Percentiles rank a stretch among this genome's conserved stretches.
These are phyloP conservation scores for Mucor plumbeus DNA, from an alignment of 371 early-diverging fungal species.

Conservation along the genomic window DNA sequence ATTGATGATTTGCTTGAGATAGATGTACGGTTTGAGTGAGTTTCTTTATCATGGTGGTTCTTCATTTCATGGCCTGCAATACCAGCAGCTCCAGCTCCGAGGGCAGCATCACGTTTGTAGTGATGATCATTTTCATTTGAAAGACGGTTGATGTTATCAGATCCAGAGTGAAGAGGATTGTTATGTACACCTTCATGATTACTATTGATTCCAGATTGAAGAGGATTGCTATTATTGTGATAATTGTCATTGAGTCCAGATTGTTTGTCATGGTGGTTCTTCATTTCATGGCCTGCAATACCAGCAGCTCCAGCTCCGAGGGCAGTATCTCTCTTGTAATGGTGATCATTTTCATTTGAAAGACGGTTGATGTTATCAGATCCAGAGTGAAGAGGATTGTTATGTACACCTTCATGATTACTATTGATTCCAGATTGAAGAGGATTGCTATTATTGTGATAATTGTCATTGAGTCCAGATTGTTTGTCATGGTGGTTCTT, in stretches of 20 bases:
- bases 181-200: slow-evolving; percentile 2
- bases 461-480: background rate
- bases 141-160: background rate
- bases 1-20: background rate
- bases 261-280: slow-evolving; percentile 17
- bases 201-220: background rate
- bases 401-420: too few species aligned
- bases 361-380: background rate
- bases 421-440: too few species aligned
- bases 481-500: slow-evolving; percentile 19
- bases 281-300: slow-evolving; percentile 16
- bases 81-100: slow-evolving; percentile 23
- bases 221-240: background rate
- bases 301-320: slow-evolving; percentile 24
- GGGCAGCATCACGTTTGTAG: slow-evolving; percentile 16
- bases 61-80: slow-evolving; percentile 17
- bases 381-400: background rate
- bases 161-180: background rate
- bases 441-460: background rate
- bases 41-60: slow-evolving; percentile 10
- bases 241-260: background rate
- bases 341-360: slow-evolving; percentile 7
- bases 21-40: background rate
- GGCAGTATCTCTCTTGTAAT: slow-evolving; percentile 20
- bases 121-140: background rate